Evolutionary conservation across 495 filamentous ascomycete species (phyloP), one percentile per base, ranked within the genome.

Genomic region (Aspergillus avenaceus): DNA sequence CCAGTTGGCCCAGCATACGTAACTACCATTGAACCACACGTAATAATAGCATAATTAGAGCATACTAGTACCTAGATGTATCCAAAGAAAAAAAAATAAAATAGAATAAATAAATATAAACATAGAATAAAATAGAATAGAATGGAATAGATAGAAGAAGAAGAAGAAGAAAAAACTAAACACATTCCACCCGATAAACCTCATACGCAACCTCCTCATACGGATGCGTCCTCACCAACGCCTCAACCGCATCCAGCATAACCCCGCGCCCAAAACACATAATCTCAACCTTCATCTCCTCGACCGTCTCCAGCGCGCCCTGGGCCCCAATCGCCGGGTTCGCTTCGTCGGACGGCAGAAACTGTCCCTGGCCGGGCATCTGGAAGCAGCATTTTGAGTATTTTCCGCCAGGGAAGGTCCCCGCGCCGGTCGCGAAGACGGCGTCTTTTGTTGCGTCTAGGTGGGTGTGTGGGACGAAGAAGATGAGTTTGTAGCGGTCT

Each of bases 201-300:
- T 85, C 79, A 74, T 91, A 91, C 1, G 82, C 77, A 12, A 81
- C 78, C 60, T 86, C 84, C 59, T 91, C 88, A 59, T 91, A 91
- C 21, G 87, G 88, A 78, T 91, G 87, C 19, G 82, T 78, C 56
- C 83, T 83, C 9, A 67, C 25, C 58, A 76, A 51, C 37, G 64
- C 69, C 40, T 70, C 50, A 27, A 77, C 73, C 2, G 72, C 73
- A 29, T 67, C 60, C 26, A 66, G 47, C 67, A 76, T 76, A 37
- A 76, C 64, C 40, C 73, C 61, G 49, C 65, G 62, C 2, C 77
- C 77, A 8, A 76, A 47, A 61, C 79, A 82, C 63, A 82, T 58
- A 5, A 77, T 65, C 65, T 82, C 79, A 21, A 75, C 71, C 51
- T 62, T 75, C 48, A 72, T 66, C 66, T 81, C 80, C 56, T 77